Base-by-base conservation (phyloP, 2,329 filamentous ascomycete species). In the Cytospora paraplurivora region DNA sequence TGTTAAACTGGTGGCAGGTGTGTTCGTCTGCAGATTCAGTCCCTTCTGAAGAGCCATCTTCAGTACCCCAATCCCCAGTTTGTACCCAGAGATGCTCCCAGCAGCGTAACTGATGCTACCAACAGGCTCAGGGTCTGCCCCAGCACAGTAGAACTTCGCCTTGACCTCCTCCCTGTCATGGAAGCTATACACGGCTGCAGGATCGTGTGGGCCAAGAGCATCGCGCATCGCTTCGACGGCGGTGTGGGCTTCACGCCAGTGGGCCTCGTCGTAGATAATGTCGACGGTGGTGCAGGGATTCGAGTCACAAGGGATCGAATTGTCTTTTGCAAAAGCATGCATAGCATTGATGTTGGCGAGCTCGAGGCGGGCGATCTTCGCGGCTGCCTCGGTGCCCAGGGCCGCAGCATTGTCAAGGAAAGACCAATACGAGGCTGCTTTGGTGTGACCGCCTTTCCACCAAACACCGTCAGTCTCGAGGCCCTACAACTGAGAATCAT, bases 231-330 rank as follows among this genome's bases (percentile, higher is more conserved):
- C 72, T 4, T 72, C 69, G 17, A 85, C 76, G 4, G 78, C 76
- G 17, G 69, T 66, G 32, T 73, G 69, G 1, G 79, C 78, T 1
- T 68, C 62, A 5, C 71, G 70, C 74, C 79, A 81, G 56, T 79
- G 73, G 10, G 63, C 70, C 19, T 74, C 64, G 63, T 86, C 82
- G 69, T 86, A 87, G 37, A 87, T 75, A 2, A 87, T 74, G 70
- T 88, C 85, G 2, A 86, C 78, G 0, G 86, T 88, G 32, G 79
- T 75, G 67, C 83, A 81, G 11, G 78, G 70, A 44, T 74, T 69
- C 56, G 78, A 80, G 68, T 87, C 85, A 69, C 83, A 79, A 12
- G 74, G 71, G 37, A 86, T 82, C 6, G 66, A 67, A 62, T 86
- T 72, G 19, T 78, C 73, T 6, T 71, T 70, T 0, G 84, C 82